Evolutionary conservation across 805 yeast genomes (phyloP).

Genomic region (Candida anglica): DNA sequence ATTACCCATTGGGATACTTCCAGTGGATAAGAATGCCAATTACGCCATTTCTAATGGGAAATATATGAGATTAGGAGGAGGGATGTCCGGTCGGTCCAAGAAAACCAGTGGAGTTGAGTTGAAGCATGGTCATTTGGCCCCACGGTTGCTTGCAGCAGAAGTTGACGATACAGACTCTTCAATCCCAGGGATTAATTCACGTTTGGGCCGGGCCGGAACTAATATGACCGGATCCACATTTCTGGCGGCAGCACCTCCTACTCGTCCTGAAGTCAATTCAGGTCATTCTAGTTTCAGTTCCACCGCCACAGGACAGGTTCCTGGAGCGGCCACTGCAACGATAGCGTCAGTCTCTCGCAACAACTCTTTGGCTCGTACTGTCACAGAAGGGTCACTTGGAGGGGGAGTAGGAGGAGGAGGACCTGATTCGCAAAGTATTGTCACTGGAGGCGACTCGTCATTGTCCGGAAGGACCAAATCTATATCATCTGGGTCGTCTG

Average conservation of each 20-base stretch:
- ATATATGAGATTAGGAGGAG: conserved; percentile 24
- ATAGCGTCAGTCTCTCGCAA: conserved; percentile 14
- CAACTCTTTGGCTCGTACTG: conserved; percentile 27
- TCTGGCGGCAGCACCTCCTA: background rate
- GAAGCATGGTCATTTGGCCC: conserved; percentile 60
- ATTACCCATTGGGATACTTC: conserved; percentile 53
- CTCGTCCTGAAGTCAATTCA: background rate
- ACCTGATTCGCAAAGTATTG: conserved; percentile 15
- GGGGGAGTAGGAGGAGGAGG: conserved; percentile 3
- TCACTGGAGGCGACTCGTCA: conserved; percentile 9
- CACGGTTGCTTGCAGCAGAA: conserved; percentile 69
- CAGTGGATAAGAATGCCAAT: conserved; percentile 34
- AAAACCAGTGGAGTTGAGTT: conserved; percentile 48
- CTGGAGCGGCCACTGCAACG: background rate
- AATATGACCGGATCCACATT: background rate
- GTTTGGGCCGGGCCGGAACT: conserved; percentile 7
- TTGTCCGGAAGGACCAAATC: conserved; percentile 11
- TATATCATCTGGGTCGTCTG: conserved; percentile 19
- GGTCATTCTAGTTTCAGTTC: background rate
- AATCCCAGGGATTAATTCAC: conserved; percentile 6
- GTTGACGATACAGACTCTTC: conserved; percentile 58
- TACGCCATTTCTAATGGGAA: conserved; percentile 19
- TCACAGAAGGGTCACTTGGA: conserved; percentile 22
- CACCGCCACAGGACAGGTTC: background rate
- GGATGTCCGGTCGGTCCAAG: conserved; percentile 21